phyloP scores from a whole-genome alignment of 164 flowering plant species.

The Kingdonia uniflora region DNA sequence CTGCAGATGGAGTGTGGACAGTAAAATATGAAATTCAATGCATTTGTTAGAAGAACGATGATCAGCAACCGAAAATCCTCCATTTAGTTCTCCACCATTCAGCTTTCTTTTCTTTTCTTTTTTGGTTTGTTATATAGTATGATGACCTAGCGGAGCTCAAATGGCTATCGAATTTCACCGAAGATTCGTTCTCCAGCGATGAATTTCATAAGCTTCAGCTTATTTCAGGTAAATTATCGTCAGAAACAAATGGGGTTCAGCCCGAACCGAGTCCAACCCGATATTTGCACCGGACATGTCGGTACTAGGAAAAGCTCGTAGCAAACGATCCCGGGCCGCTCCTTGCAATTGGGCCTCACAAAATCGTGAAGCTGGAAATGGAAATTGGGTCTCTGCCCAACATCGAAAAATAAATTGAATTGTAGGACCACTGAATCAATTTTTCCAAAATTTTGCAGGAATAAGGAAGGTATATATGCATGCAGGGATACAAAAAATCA shows the following conservation, averaged over 20 bases:
- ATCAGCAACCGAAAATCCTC: constrained; percentile 37
- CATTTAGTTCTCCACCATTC: constrained; percentile 54
- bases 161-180: constrained; percentile 92
- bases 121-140: constrained; percentile 31
- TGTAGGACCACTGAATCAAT: no score
- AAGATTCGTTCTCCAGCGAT: constrained; percentile 76
- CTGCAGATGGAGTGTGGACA: no score
- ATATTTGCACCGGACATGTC: constrained; percentile 39
- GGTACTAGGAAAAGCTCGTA: constrained; percentile 80
- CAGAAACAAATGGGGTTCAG: constrained; percentile 10
- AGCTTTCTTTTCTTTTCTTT: no score
- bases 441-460: no score
- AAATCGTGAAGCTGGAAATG: no score
- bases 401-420: no score
- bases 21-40: no score
- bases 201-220: constrained; percentile 49
- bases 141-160: constrained; percentile 89
- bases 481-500: no score
- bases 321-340: constrained; percentile 83
- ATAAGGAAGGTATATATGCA: no score
- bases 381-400: no score
- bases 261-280: constrained; percentile 14
- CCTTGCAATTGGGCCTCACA: constrained; percentile 71
- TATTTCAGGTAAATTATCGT: constrained; percentile 26
- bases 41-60: no score